These are phyloP conservation scores for Suillus clintonianus DNA, from an alignment of 768 basidiomycete species.

Conservation along the genomic window DNA sequence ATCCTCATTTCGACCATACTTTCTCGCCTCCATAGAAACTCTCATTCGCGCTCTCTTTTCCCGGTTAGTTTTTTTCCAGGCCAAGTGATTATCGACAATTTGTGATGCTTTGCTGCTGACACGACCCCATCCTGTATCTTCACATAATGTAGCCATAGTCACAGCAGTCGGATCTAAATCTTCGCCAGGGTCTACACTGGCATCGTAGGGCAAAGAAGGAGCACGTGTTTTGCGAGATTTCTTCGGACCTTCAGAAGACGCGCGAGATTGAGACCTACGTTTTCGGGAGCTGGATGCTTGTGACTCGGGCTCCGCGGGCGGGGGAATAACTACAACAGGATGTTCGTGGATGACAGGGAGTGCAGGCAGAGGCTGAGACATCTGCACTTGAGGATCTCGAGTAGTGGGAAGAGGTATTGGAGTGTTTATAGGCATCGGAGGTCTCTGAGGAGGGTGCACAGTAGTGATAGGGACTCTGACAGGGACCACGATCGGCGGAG, in stretches of 20 bases:
- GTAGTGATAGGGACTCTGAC: slow-evolving; percentile 10
- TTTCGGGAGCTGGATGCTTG: slow-evolving; percentile 13
- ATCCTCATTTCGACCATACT: slow-evolving; percentile 65
- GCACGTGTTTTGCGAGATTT: slow-evolving; percentile 40
- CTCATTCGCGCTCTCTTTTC: slow-evolving; percentile 69
- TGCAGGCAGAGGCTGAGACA: neutral
- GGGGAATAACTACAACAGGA: neutral
- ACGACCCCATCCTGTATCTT: slow-evolving; percentile 76
- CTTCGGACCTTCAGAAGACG: slow-evolving; percentile 24
- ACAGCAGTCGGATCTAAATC: slow-evolving; percentile 79
- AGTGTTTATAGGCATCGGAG: slow-evolving; percentile 10
- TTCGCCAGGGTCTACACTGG: slow-evolving; percentile 67
- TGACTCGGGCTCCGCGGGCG: slow-evolving; percentile 9
- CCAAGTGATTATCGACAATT: slow-evolving; percentile 67
- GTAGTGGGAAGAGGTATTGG: slow-evolving; percentile 23
- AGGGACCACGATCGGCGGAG: slow-evolving; percentile 7
- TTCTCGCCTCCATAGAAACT: slow-evolving; percentile 67
- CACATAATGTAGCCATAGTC: slow-evolving; percentile 82
- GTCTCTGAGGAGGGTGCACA: slow-evolving; percentile 3
- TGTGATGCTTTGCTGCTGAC: slow-evolving; percentile 77
- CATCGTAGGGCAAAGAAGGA: slow-evolving; percentile 58
- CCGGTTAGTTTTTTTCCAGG: slow-evolving; percentile 69
- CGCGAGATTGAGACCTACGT: slow-evolving; percentile 20
- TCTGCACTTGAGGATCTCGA: slow-evolving; percentile 5
- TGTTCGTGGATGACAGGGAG: neutral